Evolutionary conservation across 2,329 filamentous ascomycete species (phyloP).

Genomic region (Ceratocystis huliohia): DNA sequence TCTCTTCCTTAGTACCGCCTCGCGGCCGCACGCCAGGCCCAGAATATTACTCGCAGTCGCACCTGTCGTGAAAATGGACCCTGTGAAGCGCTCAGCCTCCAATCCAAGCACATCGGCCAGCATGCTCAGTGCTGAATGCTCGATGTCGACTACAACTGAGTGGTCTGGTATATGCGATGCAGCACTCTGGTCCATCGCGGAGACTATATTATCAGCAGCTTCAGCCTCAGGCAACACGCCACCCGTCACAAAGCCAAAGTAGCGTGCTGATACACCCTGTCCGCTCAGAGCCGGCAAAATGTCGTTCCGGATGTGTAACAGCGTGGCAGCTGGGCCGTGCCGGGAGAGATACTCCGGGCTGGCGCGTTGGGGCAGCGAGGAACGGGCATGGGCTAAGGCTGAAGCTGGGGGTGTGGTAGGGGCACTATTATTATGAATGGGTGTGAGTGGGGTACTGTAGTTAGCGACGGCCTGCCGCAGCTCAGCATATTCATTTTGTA

Average conservation of each 20-base stretch:
- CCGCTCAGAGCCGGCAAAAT: conserved; percentile 52
- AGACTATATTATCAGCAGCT: conserved; percentile 74
- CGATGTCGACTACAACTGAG: conserved; percentile 62
- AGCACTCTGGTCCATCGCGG: conserved; percentile 69
- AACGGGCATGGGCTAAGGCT: conserved; percentile 4
- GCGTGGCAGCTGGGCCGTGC: conserved; percentile 1
- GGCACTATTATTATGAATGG: background rate
- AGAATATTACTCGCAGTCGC: conserved; percentile 71
- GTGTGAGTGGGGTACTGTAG: background rate
- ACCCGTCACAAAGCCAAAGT: conserved; percentile 85
- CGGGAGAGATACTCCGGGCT: background rate
- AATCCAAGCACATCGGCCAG: conserved; percentile 55
- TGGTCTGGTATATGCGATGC: conserved; percentile 69
- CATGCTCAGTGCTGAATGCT: conserved; percentile 58
- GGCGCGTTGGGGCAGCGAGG: background rate
- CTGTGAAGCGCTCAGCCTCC: conserved; percentile 45
- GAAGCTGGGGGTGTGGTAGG: conserved; percentile 1
- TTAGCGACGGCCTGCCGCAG: conserved; percentile 2
- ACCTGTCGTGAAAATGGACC: conserved; percentile 44
- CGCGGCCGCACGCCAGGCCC: conserved; percentile 54
- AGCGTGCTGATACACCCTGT: conserved; percentile 51
- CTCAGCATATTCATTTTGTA: conserved; percentile 13
- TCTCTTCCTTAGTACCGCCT: conserved; percentile 42
- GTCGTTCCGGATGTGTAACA: conserved; percentile 33
- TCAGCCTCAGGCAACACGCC: conserved; percentile 66